A percentile compares a stretch with the other conserved stretches of the same genome.
Conservation (phyloP, 345 rosid species). For the Microthlaspi erraticum region DNA sequence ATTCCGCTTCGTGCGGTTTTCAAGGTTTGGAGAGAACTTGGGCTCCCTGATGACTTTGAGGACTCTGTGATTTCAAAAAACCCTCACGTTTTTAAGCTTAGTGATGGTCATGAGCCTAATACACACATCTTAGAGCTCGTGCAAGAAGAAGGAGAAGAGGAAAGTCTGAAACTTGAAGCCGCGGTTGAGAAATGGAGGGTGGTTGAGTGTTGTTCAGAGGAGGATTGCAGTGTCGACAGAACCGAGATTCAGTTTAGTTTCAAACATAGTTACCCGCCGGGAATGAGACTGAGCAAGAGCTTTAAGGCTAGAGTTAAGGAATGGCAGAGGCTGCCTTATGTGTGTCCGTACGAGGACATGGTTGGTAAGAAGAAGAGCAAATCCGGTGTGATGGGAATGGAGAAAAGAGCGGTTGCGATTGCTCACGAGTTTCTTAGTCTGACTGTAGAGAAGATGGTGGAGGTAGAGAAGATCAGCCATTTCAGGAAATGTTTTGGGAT, state of each 20-base stretch:
- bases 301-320: slow-evolving; percentile 76
- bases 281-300: slow-evolving; percentile 80
- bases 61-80: slow-evolving; percentile 71
- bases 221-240: slow-evolving; percentile 56
- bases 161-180: slow-evolving; percentile 46
- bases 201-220: slow-evolving; percentile 68
- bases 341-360: slow-evolving; percentile 74
- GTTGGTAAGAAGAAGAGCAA: slow-evolving; percentile 55
- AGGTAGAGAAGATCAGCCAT: slow-evolving; percentile 93
- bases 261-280: slow-evolving; percentile 75
- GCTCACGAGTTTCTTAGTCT: slow-evolving; percentile 82
- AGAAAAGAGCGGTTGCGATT: slow-evolving; percentile 79
- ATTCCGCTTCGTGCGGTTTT: slow-evolving; percentile 85
- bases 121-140: slow-evolving; percentile 72
- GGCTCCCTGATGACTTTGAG: slow-evolving; percentile 94
- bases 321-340: slow-evolving; percentile 81
- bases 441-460: slow-evolving; percentile 92
- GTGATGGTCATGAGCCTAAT: slow-evolving; percentile 65
- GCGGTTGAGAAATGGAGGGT: slow-evolving; percentile 87
- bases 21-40: slow-evolving; percentile 94
- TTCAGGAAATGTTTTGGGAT: slow-evolving; percentile 81
- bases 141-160: slow-evolving; percentile 48
- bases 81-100: slow-evolving; percentile 58
- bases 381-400: slow-evolving; percentile 54
- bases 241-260: slow-evolving; percentile 61